Base-by-base conservation (phyloP, 495 filamentous ascomycete species). In the Thermochaetoides thermophila region DNA sequence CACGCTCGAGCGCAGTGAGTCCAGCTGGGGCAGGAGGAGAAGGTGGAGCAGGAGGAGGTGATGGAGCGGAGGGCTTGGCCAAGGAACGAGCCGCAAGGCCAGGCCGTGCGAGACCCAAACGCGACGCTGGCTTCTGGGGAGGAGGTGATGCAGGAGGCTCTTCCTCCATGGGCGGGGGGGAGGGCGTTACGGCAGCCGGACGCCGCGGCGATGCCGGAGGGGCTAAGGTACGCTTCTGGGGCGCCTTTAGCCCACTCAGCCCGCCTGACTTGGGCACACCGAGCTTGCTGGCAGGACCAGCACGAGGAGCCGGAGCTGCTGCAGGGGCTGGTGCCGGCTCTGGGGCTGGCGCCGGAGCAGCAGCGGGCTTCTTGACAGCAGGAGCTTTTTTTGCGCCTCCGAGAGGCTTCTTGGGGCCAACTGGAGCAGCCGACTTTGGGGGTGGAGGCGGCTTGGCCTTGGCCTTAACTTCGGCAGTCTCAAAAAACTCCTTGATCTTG, bases 401-500 rank as follows among this genome's bases (percentile, higher is more conserved):
- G 14, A 60, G 39, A 9, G 53, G 38, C 45, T 69, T 59, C 50
- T 66, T 64, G 20, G 38, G 34, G 8, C 51, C 69, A 43, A 71
- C 64, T 6, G 21, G 21, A 6, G 6, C 21, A 24, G 21, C 21
- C 21, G 6, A 6, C 21, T 24, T 24, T 24, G 50, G 79, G 23
- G 73, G 69, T 29, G 84, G 73, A 55, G 95, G 95, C 4, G 91
- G 89, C 46, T 92, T 89, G 40, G 91, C 87, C 52, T 96, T 96
- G 25, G 91, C 89, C 54, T 87, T 93, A 31, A 99, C 91, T 48
- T 93, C 78, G 2, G 91, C 91, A 1, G 73, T 73, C 18, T 94
- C 86, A 48, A 74, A 86, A 56, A 75, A 95, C 51, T 96, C 91
- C 58, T 93, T 95, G 51, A 95, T 80, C 59, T 95, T 99, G 15